Evolutionary conservation across 257 asterid species (phyloP), one percentile per base, ranked within the genome.

Genomic region (Linaria vulgaris): DNA sequence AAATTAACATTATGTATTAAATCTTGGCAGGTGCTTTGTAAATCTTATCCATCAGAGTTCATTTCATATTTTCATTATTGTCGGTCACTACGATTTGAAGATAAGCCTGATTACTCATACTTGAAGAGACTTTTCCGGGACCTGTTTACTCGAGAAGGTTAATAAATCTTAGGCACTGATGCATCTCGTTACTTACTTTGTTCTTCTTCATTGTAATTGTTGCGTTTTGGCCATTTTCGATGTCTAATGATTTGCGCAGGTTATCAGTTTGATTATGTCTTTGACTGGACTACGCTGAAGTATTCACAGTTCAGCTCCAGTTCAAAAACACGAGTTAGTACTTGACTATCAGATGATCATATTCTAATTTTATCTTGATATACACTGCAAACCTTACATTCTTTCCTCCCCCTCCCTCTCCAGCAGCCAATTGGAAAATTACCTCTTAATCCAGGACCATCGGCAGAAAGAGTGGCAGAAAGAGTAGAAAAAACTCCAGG

Each of bases 261-360:
- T 78, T 87, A 83, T 77, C 95, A 85, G 71, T 84, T 84, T 72
- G 97, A 89, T 77, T 84, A 78, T 67, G 90, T 89, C 57, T 88
- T 88, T 65, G 96, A 86, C 78, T 88, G 96, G 96, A 88, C 96
- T 57, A 74, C 81, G 67, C 66, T 89, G 79, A 89, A 89, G 80
- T 82, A 84, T 65, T 95, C 97, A 24, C 95, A 87, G 77, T 72
- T 76, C 37, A 83, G 94, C 62, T 90, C 97, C 62, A 81, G 87
- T 76, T 85, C 91, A 58, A 80, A 85, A 81, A 60, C 79, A 46
- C 79, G 84, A 59, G 88, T 83, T 66, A 62, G 83, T 72, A 45
- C 52, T 63, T 60, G 37, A 43, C 27, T 14, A 61, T 41, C 38
- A 49, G 23, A 31, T 19, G 31, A 34, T 56, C 30, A 39, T 24